These are phyloP conservation scores for Dianthus caryophyllus DNA, from an alignment of 148 eudicot species.

Conservation along the genomic window DNA sequence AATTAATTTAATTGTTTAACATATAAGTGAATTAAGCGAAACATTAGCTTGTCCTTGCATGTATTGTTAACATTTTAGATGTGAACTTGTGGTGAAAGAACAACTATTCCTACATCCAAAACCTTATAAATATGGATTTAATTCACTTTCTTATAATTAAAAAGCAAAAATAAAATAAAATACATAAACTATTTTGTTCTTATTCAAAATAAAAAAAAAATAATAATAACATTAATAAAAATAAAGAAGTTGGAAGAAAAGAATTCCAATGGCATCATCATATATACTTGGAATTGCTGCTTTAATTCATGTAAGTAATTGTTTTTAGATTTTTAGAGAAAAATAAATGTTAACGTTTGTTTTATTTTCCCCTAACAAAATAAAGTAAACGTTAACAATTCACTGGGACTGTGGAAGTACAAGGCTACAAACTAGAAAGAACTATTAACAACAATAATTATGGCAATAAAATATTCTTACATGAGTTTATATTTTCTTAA, in stretches of 20 bases:
- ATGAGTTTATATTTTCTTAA: too few relatives aligned
- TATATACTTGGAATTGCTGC: conserved; percentile 6
- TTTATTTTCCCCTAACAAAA: too few relatives aligned
- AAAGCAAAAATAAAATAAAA: neutral
- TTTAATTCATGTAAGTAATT: conserved; percentile 6
- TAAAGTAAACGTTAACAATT: too few relatives aligned
- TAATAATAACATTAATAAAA: neutral
- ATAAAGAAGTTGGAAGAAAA: neutral
- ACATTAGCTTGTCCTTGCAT: conserved; percentile 5
- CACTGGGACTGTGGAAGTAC: too few relatives aligned
- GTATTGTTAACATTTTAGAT: neutral
- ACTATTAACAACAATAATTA: too few relatives aligned
- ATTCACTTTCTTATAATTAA: neutral
- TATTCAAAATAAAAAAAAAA: neutral
- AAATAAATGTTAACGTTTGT: too few relatives aligned
- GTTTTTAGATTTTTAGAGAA: too few relatives aligned
- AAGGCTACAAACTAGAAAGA: too few relatives aligned
- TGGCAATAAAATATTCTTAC: too few relatives aligned
- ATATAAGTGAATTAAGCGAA: neutral
- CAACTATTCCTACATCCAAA: neutral
- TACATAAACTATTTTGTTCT: neutral
- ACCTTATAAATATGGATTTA: neutral
- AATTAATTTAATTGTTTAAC: neutral
- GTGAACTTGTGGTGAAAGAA: neutral
- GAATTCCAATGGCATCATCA: neutral